Base-by-base conservation (phyloP, 1,284 basidiomycete genomes). In the Ustanciosporium gigantosporum region DNA sequence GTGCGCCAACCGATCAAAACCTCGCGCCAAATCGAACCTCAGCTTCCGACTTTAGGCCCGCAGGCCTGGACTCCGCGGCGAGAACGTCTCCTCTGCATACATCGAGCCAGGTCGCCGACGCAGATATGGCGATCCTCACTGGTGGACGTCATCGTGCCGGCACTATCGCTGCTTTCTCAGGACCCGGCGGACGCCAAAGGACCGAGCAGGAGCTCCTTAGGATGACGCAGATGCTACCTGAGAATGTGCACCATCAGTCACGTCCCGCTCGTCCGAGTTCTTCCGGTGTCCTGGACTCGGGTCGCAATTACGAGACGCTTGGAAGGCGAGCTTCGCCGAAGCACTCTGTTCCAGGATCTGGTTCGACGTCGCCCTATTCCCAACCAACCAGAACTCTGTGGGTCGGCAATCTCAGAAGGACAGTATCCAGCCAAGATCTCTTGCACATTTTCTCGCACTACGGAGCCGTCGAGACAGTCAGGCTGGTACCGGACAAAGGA, bases 401-500 rank as follows among this genome's bases (percentile, higher is more conserved):
- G 93, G 94, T 98, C 72, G 94, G 94, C 37, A 95, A 96, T 78
- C 83, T 98, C 36, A 91, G 97, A 78, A 88, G 88, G 56, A 88
- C 87, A 41, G 90, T 93, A 41, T 91, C 91, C 0, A 91, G 90
- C 70, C 90, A 94, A 77, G 91, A 96, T 73, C 85, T 98, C 44
- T 89, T 95, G 56, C 87, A 88, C 61, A 90, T 94, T 15, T 98
- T 98, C 79, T 88, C 91, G 16, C 89, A 89, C 1, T 97, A 97
- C 76, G 94, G 94, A 41, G 89, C 91, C 14, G 96, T 97, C 62
- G 94, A 97, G 81, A 93, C 90, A 70, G 82, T 97, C 76, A 83
- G 94, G 61, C 82, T 97, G 71, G 83, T 97, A 37, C 92, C 92
- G 2, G 94, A 97, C 81, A 97, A 98, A 91, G 92, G 94, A 77